Conservation (phyloP, 1,139 yeast genomes). For the Yamadazyma dendronema region DNA sequence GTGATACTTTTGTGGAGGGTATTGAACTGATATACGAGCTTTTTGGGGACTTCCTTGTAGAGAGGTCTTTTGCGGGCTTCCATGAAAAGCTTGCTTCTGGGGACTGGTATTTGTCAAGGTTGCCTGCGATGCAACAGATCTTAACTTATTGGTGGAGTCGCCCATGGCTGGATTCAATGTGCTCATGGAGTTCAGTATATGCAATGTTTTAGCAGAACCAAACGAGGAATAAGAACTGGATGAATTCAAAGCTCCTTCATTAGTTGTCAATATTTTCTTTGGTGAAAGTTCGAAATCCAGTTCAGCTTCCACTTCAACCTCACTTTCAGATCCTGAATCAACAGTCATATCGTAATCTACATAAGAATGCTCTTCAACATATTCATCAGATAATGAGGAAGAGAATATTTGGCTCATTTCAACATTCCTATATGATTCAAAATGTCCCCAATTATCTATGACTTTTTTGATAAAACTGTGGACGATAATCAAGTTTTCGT, state of each 20-base stretch:
- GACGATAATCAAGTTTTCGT: conserved; percentile 46
- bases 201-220: background rate
- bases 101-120: background rate
- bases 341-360: conserved; percentile 31
- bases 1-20: conserved; percentile 41
- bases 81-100: background rate
- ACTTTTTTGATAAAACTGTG: conserved; percentile 50
- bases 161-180: background rate
- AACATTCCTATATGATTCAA: conserved; percentile 8
- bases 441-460: conserved; percentile 41
- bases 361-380: conserved; percentile 29
- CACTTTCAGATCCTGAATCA: conserved; percentile 17
- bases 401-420: conserved; percentile 24
- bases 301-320: conserved; percentile 6
- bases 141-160: background rate
- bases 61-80: conserved; percentile 2
- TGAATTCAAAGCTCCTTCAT: conserved; percentile 6
- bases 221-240: conserved; percentile 1
- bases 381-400: conserved; percentile 7
- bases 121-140: conserved; percentile 1
- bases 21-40: conserved; percentile 25
- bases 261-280: conserved; percentile 8
- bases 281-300: conserved; percentile 5
- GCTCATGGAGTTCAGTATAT: background rate
- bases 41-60: background rate